These are phyloP conservation scores for Pseudopithomyces maydicus DNA, from an alignment of 2,329 filamentous ascomycete genomes.

Conservation along the genomic window DNA sequence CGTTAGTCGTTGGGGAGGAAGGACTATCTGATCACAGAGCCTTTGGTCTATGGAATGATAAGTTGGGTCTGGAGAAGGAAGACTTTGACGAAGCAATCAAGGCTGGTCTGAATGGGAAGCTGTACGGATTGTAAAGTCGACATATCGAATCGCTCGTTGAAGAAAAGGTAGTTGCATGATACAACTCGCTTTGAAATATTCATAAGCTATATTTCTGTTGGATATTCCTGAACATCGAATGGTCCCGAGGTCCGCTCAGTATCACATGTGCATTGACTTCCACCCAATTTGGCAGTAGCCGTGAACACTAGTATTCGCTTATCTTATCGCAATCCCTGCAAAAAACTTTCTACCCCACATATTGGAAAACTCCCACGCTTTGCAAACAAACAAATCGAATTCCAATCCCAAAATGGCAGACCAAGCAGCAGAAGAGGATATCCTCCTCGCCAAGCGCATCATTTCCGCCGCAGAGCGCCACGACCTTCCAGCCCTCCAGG, in stretches of 20 bases:
- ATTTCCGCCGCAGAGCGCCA: slow-evolving; percentile 43
- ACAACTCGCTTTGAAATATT: too few species aligned
- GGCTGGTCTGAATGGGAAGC: slow-evolving; percentile 31
- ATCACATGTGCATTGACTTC: too few species aligned
- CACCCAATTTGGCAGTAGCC: slow-evolving; percentile 6
- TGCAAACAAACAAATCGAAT: slow-evolving; percentile 3
- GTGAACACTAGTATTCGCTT: slow-evolving; percentile 14
- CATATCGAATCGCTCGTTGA: too few species aligned
- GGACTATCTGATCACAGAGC: slow-evolving; percentile 30
- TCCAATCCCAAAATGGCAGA: slow-evolving; percentile 25
- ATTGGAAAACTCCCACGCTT: slow-evolving; percentile 2
- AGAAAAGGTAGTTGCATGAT: too few species aligned
- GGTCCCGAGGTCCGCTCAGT: too few species aligned
- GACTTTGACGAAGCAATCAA: slow-evolving; percentile 45
- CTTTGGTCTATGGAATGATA: slow-evolving; percentile 45
- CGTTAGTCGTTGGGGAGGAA: slow-evolving; percentile 19
- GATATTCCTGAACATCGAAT: neutral
- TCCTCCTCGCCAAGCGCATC: slow-evolving; percentile 44
- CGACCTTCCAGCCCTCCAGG: slow-evolving; percentile 37
- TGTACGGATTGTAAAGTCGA: slow-evolving; percentile 14
- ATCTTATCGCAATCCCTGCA: slow-evolving; percentile 17
- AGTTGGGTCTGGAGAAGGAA: slow-evolving; percentile 49
- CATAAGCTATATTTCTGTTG: neutral
- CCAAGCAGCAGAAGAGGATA: slow-evolving; percentile 41
- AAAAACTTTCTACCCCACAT: slow-evolving; percentile 12